Evolutionary conservation across 345 rosid genomes (phyloP).

Genomic region (Gynandropsis gynandra): DNA sequence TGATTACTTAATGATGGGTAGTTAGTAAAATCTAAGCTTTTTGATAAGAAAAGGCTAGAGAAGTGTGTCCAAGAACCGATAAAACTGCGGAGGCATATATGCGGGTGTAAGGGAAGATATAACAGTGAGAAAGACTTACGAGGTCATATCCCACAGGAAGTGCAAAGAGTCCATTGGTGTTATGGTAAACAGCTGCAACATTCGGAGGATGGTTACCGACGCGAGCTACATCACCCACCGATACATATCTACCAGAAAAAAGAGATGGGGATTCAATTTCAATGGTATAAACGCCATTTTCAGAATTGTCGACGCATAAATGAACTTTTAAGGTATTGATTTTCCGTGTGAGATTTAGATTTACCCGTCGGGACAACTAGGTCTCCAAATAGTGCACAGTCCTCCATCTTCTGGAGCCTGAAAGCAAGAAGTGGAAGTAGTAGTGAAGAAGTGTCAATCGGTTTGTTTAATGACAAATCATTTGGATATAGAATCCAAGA

Average conservation of each 20-base stretch:
- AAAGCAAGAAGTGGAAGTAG: slow-evolving; percentile 13
- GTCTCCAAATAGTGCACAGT: slow-evolving; percentile 86
- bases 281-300: background rate
- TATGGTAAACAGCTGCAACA: slow-evolving; percentile 78
- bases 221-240: slow-evolving; percentile 79
- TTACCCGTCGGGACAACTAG: slow-evolving; percentile 87
- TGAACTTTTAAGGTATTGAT: background rate
- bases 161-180: slow-evolving; percentile 42
- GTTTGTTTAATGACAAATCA: slow-evolving; percentile 3
- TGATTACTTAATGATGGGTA: too few species aligned
- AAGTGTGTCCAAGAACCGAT: too few species aligned
- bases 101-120: too few species aligned
- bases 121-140: slow-evolving; percentile 36
- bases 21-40: too few species aligned
- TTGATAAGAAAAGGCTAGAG: too few species aligned
- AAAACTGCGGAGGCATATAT: too few species aligned
- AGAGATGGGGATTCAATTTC: slow-evolving; percentile 13
- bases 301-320: too few species aligned
- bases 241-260: slow-evolving; percentile 48
- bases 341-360: slow-evolving; percentile 2
- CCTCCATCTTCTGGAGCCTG: slow-evolving; percentile 59
- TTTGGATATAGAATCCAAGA: too few species aligned
- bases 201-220: slow-evolving; percentile 83
- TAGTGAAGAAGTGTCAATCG: slow-evolving; percentile 7
- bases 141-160: slow-evolving; percentile 86